Percentiles rank a stretch among this genome's conserved stretches.
Evolutionary conservation across 306 rosid genomes (phyloP).

Genomic region (Casuarina equisetifolia): DNA sequence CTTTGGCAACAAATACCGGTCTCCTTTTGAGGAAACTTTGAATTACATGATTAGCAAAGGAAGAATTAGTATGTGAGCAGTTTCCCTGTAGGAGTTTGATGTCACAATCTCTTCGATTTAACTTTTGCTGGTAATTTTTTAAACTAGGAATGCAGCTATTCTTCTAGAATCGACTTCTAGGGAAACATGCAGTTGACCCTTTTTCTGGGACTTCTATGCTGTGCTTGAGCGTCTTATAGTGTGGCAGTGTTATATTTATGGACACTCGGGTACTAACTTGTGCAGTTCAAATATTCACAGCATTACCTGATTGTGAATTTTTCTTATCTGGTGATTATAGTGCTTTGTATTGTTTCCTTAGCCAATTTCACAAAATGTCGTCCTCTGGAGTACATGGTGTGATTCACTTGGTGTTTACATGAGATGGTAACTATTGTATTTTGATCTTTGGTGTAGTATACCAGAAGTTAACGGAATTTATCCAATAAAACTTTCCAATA

Average conservation of each 20-base stretch:
- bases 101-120: neutral
- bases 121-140: neutral
- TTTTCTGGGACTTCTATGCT: neutral
- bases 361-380: neutral
- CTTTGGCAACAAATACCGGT: neutral
- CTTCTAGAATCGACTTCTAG: neutral
- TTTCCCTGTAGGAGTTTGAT: neutral
- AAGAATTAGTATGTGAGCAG: neutral
- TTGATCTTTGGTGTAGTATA: neutral
- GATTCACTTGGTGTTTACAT: neutral
- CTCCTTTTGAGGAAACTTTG: neutral
- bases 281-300: neutral
- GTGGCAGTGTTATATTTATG: neutral
- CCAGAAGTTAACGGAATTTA: neutral
- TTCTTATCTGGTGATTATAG: neutral
- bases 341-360: neutral
- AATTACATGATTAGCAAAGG: neutral
- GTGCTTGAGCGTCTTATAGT: neutral
- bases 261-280: neutral
- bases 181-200: neutral
- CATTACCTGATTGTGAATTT: neutral
- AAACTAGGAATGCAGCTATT: neutral
- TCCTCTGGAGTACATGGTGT: neutral
- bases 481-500: neutral
- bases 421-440: neutral